These are phyloP conservation scores for Chenopodium suecicum DNA, from an alignment of 148 eudicot species.

Conservation along the genomic window DNA sequence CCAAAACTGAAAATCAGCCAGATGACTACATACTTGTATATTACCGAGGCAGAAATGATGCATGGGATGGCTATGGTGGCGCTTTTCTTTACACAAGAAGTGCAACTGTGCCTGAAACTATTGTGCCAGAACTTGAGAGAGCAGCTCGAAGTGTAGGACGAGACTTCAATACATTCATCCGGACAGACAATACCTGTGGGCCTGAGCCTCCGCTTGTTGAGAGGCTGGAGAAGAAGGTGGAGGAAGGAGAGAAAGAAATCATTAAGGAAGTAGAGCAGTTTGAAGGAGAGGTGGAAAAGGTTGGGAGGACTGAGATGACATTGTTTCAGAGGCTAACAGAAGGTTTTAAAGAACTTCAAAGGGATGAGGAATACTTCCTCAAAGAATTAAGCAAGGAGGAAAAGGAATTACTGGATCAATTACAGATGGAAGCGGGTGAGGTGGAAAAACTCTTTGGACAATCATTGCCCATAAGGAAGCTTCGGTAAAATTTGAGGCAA, in stretches of 20 bases:
- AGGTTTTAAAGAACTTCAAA: conserved; percentile 70
- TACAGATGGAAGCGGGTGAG: conserved; percentile 87
- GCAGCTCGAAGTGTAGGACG: conserved; percentile 84
- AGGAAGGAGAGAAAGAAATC: conserved; percentile 75
- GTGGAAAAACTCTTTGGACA: conserved; percentile 78
- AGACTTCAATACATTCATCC: conserved; percentile 65
- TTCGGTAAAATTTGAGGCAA: conserved; percentile 42
- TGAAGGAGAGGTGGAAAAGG: conserved; percentile 77
- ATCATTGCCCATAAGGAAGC: conserved; percentile 78
- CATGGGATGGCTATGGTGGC: conserved; percentile 99
- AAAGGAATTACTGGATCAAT: conserved; percentile 66
- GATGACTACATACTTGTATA: conserved; percentile 92
- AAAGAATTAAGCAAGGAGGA: conserved; percentile 77
- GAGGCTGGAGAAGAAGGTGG: conserved; percentile 88
- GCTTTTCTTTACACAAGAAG: conserved; percentile 88
- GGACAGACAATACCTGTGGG: conserved; percentile 84
- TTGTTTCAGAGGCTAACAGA: conserved; percentile 61
- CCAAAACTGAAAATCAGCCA: conserved; percentile 71
- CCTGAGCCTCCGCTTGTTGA: conserved; percentile 94
- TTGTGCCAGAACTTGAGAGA: conserved; percentile 65
- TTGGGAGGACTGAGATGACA: conserved; percentile 57
- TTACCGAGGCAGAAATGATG: conserved; percentile 87
- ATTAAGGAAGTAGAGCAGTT: conserved; percentile 76
- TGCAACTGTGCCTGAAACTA: conserved; percentile 68
- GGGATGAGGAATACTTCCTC: conserved; percentile 72